phyloP scores from a whole-genome alignment of 2,329 filamentous ascomycete species.

The Celoporthe dispersa region DNA sequence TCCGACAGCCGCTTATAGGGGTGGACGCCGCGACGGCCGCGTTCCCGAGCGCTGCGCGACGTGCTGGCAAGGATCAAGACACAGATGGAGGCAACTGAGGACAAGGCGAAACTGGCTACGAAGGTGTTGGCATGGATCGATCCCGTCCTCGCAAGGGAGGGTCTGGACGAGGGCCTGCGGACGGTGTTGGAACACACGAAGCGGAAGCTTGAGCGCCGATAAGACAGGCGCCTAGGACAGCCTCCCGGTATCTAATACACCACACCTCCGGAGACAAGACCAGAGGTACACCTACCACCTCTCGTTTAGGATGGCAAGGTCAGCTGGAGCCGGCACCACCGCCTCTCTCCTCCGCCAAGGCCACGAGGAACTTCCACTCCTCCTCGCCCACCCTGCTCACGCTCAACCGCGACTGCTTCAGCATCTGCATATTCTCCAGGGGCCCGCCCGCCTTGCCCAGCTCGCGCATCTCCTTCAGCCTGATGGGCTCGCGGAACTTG shows the following conservation, averaged over 20 bases:
- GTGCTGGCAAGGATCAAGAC: conserved; percentile 66
- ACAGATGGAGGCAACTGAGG: conserved; percentile 48
- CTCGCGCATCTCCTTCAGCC: conserved; percentile 72
- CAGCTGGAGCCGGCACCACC: conserved; percentile 11
- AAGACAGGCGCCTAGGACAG: conserved; percentile 11
- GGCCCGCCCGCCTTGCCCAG: conserved; percentile 59
- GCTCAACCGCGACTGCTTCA: conserved; percentile 82
- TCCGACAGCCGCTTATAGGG: conserved; percentile 72
- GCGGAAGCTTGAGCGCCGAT: conserved; percentile 39
- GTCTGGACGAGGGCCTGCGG: conserved; percentile 60
- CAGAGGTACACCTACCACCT: neutral
- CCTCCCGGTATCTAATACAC: neutral
- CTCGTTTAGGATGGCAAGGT: too few species aligned
- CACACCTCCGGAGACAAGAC: neutral
- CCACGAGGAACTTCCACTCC: conserved; percentile 69
- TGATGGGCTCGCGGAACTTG: conserved; percentile 76
- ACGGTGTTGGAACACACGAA: conserved; percentile 60
- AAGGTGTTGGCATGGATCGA: conserved; percentile 61
- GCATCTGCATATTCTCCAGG: conserved; percentile 78
- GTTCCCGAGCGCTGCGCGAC: conserved; percentile 74
- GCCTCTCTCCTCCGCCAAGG: conserved; percentile 53
- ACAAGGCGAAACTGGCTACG: conserved; percentile 50
- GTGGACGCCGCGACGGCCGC: conserved; percentile 65
- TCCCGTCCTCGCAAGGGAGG: conserved; percentile 51
- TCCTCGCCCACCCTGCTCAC: conserved; percentile 69